Percentiles rank a stretch among this genome's conserved stretches.
These are phyloP conservation scores for Hysterangium stoloniferum DNA, from an alignment of 768 basidiomycete genomes.

Conservation along the genomic window DNA sequence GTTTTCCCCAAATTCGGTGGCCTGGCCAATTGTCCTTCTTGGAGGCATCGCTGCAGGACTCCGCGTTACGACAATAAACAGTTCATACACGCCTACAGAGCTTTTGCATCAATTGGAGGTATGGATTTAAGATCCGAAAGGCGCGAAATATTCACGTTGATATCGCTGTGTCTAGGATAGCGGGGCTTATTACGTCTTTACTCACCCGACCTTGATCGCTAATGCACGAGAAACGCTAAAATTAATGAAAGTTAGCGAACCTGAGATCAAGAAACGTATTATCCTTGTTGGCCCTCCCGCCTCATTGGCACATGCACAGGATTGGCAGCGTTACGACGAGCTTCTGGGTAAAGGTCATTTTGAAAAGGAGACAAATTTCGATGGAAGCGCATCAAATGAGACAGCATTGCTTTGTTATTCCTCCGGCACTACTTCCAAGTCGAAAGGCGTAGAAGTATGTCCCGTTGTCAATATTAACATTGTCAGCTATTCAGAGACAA, in stretches of 20 bases:
- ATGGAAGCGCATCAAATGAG: constrained; percentile 44
- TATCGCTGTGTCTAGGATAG: constrained; percentile 35
- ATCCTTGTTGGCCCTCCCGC: constrained; percentile 45
- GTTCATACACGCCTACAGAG: constrained; percentile 58
- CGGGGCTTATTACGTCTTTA: constrained; percentile 53
- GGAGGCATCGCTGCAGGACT: constrained; percentile 56
- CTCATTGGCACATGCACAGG: constrained; percentile 21
- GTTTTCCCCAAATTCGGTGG: constrained; percentile 61
- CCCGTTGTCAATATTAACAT: too few species aligned
- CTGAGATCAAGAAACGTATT: constrained; percentile 45
- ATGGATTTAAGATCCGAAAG: not conserved
- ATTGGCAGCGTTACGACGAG: constrained; percentile 33
- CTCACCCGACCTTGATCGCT: constrained; percentile 51
- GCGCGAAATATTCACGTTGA: not conserved
- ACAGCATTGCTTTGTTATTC: constrained; percentile 60
- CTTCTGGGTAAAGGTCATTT: constrained; percentile 46
- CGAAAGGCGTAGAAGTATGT: constrained; percentile 56
- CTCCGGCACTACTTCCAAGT: constrained; percentile 67
- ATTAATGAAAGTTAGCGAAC: constrained; percentile 36
- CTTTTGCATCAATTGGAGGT: constrained; percentile 57
- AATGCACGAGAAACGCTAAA: constrained; percentile 52
- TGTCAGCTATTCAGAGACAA: constrained; percentile 28
- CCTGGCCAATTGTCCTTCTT: constrained; percentile 42
- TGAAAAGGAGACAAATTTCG: constrained; percentile 44
- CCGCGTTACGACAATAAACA: constrained; percentile 66